Percentiles rank a stretch among this genome's conserved stretches.
These are phyloP conservation scores for Trametes cinnabarina DNA, from an alignment of 768 basidiomycete species.

Conservation along the genomic window DNA sequence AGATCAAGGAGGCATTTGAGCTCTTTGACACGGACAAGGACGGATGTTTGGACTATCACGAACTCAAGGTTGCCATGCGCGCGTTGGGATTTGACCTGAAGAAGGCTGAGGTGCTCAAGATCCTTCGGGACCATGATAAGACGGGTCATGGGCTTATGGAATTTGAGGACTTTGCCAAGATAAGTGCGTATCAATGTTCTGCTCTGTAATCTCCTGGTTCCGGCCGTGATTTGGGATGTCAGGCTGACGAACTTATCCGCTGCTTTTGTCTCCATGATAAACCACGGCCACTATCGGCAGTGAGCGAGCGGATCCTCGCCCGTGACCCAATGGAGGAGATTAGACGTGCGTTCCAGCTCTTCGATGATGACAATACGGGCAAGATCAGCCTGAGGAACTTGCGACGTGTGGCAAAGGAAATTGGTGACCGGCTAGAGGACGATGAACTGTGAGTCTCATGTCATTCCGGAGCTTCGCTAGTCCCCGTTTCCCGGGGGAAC, in stretches of 20 bases:
- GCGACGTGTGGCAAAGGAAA: slow-evolving; percentile 91
- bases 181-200: slow-evolving; percentile 56
- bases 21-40: slow-evolving; percentile 99
- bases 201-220: no score
- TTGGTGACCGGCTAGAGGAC: slow-evolving; percentile 92
- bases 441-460: slow-evolving; percentile 82
- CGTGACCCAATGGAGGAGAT: slow-evolving; percentile 98
- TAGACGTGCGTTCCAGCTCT: slow-evolving; percentile 90
- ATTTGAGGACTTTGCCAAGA: slow-evolving; percentile 90
- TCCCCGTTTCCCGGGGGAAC: background rate
- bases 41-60: slow-evolving; percentile 93
- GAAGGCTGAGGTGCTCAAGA: slow-evolving; percentile 96
- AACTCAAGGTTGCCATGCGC: slow-evolving; percentile 98
- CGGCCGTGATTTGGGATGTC: background rate
- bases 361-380: slow-evolving; percentile 94
- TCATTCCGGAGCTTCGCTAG: slow-evolving; percentile 1
- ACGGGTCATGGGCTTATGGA: slow-evolving; percentile 82
- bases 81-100: slow-evolving; percentile 97
- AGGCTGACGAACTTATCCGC: background rate
- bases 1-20: slow-evolving; percentile 98
- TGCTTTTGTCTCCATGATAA: background rate
- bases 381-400: slow-evolving; percentile 92
- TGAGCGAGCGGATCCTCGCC: slow-evolving; percentile 90
- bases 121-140: slow-evolving; percentile 89
- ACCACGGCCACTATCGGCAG: slow-evolving; percentile 42